These are phyloP conservation scores for Pseudozyma pruni DNA, from an alignment of 1,284 basidiomycete species.

Conservation along the genomic window DNA sequence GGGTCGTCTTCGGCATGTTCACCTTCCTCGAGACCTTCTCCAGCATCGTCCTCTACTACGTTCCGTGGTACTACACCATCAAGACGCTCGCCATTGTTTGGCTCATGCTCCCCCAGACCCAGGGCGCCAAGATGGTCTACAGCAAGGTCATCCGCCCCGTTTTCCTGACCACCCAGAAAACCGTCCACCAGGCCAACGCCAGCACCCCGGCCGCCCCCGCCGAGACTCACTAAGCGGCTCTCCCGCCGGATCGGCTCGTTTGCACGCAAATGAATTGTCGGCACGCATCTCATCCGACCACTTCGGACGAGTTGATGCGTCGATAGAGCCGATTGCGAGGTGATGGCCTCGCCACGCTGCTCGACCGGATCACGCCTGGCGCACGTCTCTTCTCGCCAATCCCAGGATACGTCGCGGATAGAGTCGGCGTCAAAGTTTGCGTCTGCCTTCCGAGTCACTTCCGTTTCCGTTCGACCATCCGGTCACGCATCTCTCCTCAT, in stretches of 20 bases:
- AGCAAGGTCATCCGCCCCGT: conserved; percentile 62
- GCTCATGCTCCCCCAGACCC: conserved; percentile 86
- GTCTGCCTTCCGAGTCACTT: conserved; percentile 1
- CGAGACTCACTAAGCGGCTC: conserved; percentile 44
- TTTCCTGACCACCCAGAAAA: conserved; percentile 52
- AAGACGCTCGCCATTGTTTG: conserved; percentile 88
- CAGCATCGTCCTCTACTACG: conserved; percentile 71
- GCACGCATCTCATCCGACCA: neutral
- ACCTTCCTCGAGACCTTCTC: conserved; percentile 67
- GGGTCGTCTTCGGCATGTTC: conserved; percentile 68
- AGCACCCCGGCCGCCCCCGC: conserved; percentile 44
- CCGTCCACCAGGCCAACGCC: conserved; percentile 51
- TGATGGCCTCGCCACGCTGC: neutral
- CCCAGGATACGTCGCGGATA: conserved; percentile 1
- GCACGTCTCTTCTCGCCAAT: neutral
- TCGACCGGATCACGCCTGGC: neutral
- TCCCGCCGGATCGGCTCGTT: neutral
- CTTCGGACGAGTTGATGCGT: no score
- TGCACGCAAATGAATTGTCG: neutral
- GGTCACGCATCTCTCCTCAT: conserved; percentile 19
- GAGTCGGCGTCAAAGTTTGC: no score
- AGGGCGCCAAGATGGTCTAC: conserved; percentile 68
- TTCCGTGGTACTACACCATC: conserved; percentile 85
- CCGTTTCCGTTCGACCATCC: conserved; percentile 7
- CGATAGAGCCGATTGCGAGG: neutral